A percentile compares a stretch with the other conserved stretches of the same genome.
Evolutionary conservation across 352 stramenopile genomes (phyloP).

Genomic region (Aphanomyces euteiches): DNA sequence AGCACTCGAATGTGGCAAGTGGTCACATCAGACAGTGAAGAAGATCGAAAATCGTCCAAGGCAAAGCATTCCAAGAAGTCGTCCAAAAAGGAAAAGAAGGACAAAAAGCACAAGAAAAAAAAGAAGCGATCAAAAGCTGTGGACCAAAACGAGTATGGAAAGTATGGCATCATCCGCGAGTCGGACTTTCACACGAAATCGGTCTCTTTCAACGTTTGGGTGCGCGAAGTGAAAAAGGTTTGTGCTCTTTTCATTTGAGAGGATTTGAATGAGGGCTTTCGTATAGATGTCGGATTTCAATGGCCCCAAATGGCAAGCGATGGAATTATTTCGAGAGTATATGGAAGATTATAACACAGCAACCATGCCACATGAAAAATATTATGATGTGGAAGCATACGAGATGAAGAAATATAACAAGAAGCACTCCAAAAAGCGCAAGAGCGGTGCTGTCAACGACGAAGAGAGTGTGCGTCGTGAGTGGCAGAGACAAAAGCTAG

Average conservation of each 20-base stretch:
- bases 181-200: slow-evolving; percentile 89
- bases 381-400: slow-evolving; percentile 97
- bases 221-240: slow-evolving; percentile 91
- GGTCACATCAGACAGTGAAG: not conserved
- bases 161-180: slow-evolving; percentile 94
- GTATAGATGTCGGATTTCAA: slow-evolving; percentile 71
- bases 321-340: slow-evolving; percentile 90
- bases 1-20: not conserved
- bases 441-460: slow-evolving; percentile 39
- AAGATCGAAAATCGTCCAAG: not conserved
- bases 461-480: slow-evolving; percentile 67
- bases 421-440: slow-evolving; percentile 48
- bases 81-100: slow-evolving; percentile 37
- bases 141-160: slow-evolving; percentile 92
- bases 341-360: slow-evolving; percentile 98
- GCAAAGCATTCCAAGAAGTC: not conserved
- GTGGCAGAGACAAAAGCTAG: slow-evolving; percentile 39
- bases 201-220: slow-evolving; percentile 93
- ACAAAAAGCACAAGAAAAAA: slow-evolving; percentile 34
- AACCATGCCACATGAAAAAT: slow-evolving; percentile 95
- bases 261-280: not conserved
- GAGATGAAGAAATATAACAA: slow-evolving; percentile 93
- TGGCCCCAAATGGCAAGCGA: slow-evolving; percentile 80
- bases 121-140: slow-evolving; percentile 58
- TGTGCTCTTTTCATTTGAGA: not conserved